Base-by-base conservation (phyloP, 148 eudicot species). In the Heliamphora exappendiculata region DNA sequence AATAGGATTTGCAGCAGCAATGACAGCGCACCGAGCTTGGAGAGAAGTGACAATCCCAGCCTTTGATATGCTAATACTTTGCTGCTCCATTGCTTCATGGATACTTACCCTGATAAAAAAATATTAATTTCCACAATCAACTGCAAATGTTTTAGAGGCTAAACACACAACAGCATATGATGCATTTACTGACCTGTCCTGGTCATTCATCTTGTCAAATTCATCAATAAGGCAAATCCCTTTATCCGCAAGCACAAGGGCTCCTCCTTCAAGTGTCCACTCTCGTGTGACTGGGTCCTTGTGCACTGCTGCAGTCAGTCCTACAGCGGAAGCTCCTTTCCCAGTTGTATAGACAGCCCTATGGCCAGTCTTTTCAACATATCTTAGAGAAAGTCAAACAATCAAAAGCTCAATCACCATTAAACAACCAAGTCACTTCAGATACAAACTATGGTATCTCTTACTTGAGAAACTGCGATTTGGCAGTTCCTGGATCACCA, bases 81-180 rank as follows among this genome's bases (percentile, higher is more conserved):
- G 98, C 78, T 95, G 98, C 76, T 95, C 98, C 98, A 95, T 95
- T 55, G 97, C 98, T 84, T 95, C 98, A 87, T 95, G 98, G 65
- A 95, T 95, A 82, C 98, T 95, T 53, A 95, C 98, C 84, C 98
- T 95, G 87, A 72, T 22, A 28, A 72, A 70, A n/a, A 1, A 49
- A 49, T 20, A 37, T 14, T 50, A 33, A 45, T 37, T 47, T 55
- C 29, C 26, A 53, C 10, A 75, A 57, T 74, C 82, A 64, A 22
- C 37, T 55, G 12, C 41, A 67, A 16, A 45, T 26, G 66, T 44
- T 74, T 22, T 62, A 33, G 34, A 37, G 14, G 41, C 57, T 41
- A 2, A 53, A 59, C 26, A 49, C 7, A 64, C 28, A 31, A 20
- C n/a, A 63, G 73, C 33, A 3, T 29, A 44, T 16, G 29, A 24